Percentiles rank a stretch among this genome's conserved stretches.
Evolutionary conservation across 1,139 yeast species (phyloP).

Genomic region (Yamadazyma dendronema): DNA sequence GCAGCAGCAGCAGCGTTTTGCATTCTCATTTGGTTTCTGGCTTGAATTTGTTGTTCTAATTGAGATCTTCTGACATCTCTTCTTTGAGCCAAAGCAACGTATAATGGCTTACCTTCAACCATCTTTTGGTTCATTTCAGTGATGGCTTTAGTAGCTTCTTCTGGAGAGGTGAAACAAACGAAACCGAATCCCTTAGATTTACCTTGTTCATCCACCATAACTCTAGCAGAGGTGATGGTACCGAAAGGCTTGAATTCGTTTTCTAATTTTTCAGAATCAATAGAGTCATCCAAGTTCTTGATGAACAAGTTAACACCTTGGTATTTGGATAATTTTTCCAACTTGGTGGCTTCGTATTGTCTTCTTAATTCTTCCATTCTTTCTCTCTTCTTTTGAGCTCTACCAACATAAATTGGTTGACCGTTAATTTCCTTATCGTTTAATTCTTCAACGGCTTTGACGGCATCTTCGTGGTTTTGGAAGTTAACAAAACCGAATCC

Average conservation of each 20-base stretch:
- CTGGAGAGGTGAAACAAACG: slow-evolving; percentile 97
- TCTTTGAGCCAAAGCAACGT: slow-evolving; percentile 98
- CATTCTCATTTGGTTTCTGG: slow-evolving; percentile 97
- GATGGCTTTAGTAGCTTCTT: slow-evolving; percentile 98
- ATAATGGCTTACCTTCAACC: slow-evolving; percentile 93
- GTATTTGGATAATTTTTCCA: slow-evolving; percentile 90
- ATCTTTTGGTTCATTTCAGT: slow-evolving; percentile 98
- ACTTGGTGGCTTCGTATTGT: slow-evolving; percentile 90
- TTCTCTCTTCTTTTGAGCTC: slow-evolving; percentile 99
- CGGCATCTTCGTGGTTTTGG: slow-evolving; percentile 84
- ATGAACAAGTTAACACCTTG: slow-evolving; percentile 97
- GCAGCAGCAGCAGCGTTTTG: slow-evolving; percentile 89
- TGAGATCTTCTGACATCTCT: slow-evolving; percentile 97
- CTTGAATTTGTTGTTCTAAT: slow-evolving; percentile 96
- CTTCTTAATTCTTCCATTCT: slow-evolving; percentile 95
- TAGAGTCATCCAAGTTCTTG: slow-evolving; percentile 92
- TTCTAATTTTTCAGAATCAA: slow-evolving; percentile 87
- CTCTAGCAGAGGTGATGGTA: slow-evolving; percentile 92
- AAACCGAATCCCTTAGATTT: slow-evolving; percentile 98
- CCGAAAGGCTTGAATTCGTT: slow-evolving; percentile 96
- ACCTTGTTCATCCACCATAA: slow-evolving; percentile 92
- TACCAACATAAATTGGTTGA: slow-evolving; percentile 89
- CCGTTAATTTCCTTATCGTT: slow-evolving; percentile 85
- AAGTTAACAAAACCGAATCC: slow-evolving; percentile 97
- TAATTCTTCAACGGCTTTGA: slow-evolving; percentile 87